Conservation (phyloP, 805 yeast species). For the Pichia membranifaciens region DNA sequence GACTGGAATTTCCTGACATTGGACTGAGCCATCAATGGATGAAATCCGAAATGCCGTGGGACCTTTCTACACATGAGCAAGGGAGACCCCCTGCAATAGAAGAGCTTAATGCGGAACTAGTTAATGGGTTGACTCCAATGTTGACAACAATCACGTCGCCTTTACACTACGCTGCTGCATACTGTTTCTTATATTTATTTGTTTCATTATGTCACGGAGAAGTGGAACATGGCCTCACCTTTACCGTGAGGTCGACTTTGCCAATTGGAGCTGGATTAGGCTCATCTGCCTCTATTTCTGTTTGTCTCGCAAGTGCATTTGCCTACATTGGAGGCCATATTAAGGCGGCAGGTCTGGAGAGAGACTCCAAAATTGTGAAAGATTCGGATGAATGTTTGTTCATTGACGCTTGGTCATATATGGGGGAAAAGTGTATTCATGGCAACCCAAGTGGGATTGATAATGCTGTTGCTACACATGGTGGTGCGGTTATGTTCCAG, state of each 20-base stretch:
- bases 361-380: slow-evolving; percentile 31
- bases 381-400: slow-evolving; percentile 44
- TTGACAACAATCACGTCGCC: slow-evolving; percentile 44
- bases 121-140: slow-evolving; percentile 40
- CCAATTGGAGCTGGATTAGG: slow-evolving; percentile 98
- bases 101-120: slow-evolving; percentile 56
- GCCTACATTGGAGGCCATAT: slow-evolving; percentile 55
- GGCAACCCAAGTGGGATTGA: slow-evolving; percentile 97
- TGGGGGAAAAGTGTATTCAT: slow-evolving; percentile 93
- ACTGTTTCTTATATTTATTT: slow-evolving; percentile 77
- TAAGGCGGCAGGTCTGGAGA: slow-evolving; percentile 30
- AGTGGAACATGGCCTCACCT: slow-evolving; percentile 45
- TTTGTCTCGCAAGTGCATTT: slow-evolving; percentile 74
- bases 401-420: slow-evolving; percentile 80
- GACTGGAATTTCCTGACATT: slow-evolving; percentile 81
- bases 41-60: slow-evolving; percentile 57
- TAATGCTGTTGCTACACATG: slow-evolving; percentile 91
- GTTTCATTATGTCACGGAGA: slow-evolving; percentile 46
- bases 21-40: slow-evolving; percentile 61
- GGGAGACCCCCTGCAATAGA: slow-evolving; percentile 36
- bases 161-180: slow-evolving; percentile 71
- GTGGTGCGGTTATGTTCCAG: slow-evolving; percentile 92
- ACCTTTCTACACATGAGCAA: slow-evolving; percentile 24
- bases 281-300: slow-evolving; percentile 86
- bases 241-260: slow-evolving; percentile 70